These are phyloP conservation scores for Saccharomyces hybrid DNA, from an alignment of 1,139 yeast genomes.

Conservation along the genomic window DNA sequence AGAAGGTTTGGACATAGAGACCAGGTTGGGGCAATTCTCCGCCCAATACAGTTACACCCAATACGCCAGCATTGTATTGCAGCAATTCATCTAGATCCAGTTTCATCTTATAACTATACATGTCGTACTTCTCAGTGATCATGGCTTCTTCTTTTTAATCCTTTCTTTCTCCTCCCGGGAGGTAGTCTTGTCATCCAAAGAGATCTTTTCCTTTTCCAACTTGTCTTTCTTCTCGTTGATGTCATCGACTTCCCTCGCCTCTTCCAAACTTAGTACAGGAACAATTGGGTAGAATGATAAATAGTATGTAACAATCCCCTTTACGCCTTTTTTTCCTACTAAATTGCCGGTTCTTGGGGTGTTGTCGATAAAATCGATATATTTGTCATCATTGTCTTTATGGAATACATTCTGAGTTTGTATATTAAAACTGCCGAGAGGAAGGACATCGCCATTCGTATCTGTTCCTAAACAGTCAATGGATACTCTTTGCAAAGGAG, in stretches of 20 bases:
- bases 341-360: conserved; percentile 54
- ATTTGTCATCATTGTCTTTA: conserved; percentile 51
- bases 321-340: conserved; percentile 60
- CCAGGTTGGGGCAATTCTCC: conserved; percentile 47
- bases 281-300: conserved; percentile 73
- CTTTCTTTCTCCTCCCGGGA: conserved; percentile 20
- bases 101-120: conserved; percentile 43
- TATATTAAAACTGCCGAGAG: conserved; percentile 72
- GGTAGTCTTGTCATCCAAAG: conserved; percentile 21
- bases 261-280: conserved; percentile 68
- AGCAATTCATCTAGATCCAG: conserved; percentile 56
- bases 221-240: conserved; percentile 34
- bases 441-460: conserved; percentile 62
- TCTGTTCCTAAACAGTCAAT: conserved; percentile 88
- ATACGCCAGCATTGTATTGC: conserved; percentile 63
- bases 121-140: conserved; percentile 36
- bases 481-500: conserved; percentile 68
- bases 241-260: conserved; percentile 48
- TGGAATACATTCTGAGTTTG: conserved; percentile 57
- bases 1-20: conserved; percentile 58
- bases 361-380: conserved; percentile 51
- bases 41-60: conserved; percentile 55
- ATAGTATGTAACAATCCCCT: conserved; percentile 66
- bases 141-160: conserved; percentile 25
- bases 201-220: conserved; percentile 25